These are phyloP conservation scores for Coemansia brasiliensis DNA, from an alignment of 192 early-diverging fungal genomes.

Conservation along the genomic window DNA sequence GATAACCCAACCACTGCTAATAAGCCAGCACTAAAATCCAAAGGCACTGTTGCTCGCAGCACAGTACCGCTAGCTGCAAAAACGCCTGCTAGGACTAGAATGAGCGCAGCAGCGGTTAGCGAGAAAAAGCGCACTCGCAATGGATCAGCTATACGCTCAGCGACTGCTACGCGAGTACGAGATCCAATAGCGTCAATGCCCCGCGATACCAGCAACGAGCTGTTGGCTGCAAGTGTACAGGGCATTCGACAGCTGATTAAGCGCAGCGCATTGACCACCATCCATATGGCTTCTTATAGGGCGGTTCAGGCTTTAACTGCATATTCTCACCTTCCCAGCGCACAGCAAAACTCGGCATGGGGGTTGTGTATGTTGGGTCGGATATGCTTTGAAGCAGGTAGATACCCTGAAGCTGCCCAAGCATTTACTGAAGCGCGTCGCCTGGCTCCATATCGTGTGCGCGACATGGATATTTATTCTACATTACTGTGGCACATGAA, in stretches of 20 bases:
- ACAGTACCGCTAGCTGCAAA: conserved; percentile 7
- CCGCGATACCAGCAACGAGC: background rate
- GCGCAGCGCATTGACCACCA: conserved; percentile 10
- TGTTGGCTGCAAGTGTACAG: background rate
- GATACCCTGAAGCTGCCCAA: conserved; percentile 60
- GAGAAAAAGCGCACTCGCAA: conserved; percentile 53
- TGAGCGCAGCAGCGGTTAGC: conserved; percentile 10
- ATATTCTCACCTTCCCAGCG: conserved; percentile 23
- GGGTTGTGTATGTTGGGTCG: conserved; percentile 53
- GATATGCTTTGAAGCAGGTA: conserved; percentile 56
- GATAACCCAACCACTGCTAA: background rate
- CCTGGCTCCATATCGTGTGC: conserved; percentile 69
- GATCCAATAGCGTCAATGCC: background rate
- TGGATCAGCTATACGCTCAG: conserved; percentile 22
- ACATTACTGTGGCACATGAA: conserved; percentile 84
- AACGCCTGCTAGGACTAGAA: conserved; percentile 22
- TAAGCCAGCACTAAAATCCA: background rate
- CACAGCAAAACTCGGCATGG: conserved; percentile 43
- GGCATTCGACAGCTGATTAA: conserved; percentile 17
- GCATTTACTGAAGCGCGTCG: conserved; percentile 58
- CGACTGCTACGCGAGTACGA: conserved; percentile 1
- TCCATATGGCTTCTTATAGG: conserved; percentile 19
- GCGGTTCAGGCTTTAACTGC: conserved; percentile 19
- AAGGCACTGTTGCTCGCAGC: background rate
- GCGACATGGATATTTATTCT: conserved; percentile 84